Conservation (phyloP, 768 basidiomycete species). For the Rhizopogon vinicolor region DNA sequence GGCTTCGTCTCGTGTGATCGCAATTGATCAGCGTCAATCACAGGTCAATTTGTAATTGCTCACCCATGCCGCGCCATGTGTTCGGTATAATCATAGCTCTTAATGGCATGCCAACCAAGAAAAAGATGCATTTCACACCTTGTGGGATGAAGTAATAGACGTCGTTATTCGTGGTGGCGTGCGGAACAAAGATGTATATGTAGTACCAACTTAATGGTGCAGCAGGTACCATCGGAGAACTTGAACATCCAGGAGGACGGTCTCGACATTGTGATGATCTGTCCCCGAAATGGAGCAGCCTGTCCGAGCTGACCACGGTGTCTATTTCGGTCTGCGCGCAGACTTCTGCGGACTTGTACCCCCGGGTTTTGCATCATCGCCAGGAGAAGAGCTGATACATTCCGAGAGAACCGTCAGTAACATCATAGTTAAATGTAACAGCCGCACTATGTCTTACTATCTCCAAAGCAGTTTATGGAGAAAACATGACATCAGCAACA, state of each 20-base stretch:
- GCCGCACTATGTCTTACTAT: constrained; percentile 14
- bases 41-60: not conserved
- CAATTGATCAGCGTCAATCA: not conserved
- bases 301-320: constrained; percentile 21
- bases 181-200: constrained; percentile 24
- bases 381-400: constrained; percentile 24
- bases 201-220: constrained; percentile 17
- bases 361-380: constrained; percentile 34
- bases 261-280: constrained; percentile 21
- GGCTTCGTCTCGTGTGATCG: constrained; percentile 29
- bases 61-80: constrained; percentile 11
- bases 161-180: constrained; percentile 33
- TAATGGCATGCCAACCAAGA: constrained; percentile 1
- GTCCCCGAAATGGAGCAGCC: constrained; percentile 27
- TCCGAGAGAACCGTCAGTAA: constrained; percentile 17
- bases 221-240: constrained; percentile 30
- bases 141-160: constrained; percentile 51
- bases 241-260: constrained; percentile 28
- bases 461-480: constrained; percentile 21
- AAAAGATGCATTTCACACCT: constrained; percentile 25
- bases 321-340: constrained; percentile 36
- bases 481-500: not conserved
- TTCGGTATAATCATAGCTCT: constrained; percentile 27
- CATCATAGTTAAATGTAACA: not conserved
- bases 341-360: constrained; percentile 30